phyloP scores from a whole-genome alignment of 371 early-diverging fungal genomes.

The Dichotomocladium elegans region DNA sequence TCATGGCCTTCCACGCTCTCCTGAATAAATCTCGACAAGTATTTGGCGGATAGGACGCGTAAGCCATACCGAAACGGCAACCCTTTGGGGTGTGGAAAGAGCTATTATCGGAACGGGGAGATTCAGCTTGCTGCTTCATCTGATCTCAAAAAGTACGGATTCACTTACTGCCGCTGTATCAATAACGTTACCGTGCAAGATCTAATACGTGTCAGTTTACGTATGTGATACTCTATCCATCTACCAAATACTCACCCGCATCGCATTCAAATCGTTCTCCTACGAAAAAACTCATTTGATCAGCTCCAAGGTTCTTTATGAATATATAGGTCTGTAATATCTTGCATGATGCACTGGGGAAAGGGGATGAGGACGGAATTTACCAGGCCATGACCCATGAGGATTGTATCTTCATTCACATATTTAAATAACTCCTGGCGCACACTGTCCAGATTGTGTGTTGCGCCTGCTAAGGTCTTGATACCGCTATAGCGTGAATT shows the following conservation, averaged over 20 bases:
- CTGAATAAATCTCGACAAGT: slow-evolving; percentile 47
- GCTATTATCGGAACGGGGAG: slow-evolving; percentile 9
- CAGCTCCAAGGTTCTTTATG: too few relatives aligned
- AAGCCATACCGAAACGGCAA: slow-evolving; percentile 41
- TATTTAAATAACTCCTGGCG: slow-evolving; percentile 38
- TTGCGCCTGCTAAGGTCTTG: slow-evolving; percentile 42
- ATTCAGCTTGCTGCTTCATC: background rate
- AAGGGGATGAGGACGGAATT: too few relatives aligned
- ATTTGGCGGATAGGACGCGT: slow-evolving; percentile 22
- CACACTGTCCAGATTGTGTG: slow-evolving; percentile 35
- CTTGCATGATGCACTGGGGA: too few relatives aligned
- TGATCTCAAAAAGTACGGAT: background rate
- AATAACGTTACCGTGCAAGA: slow-evolving; percentile 35
- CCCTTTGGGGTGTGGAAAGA: slow-evolving; percentile 44
- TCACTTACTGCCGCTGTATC: slow-evolving; percentile 43
- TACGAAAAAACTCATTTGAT: too few relatives aligned
- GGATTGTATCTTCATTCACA: slow-evolving; percentile 33
- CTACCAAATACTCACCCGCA: slow-evolving; percentile 16
- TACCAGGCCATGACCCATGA: slow-evolving; percentile 48
- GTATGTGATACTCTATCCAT: background rate
- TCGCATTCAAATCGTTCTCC: slow-evolving; percentile 49
- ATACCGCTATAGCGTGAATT: slow-evolving; percentile 59
- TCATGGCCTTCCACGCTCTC: slow-evolving; percentile 54
- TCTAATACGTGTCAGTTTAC: background rate
- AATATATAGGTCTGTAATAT: too few relatives aligned